Evolutionary conservation across 768 basidiomycete genomes (phyloP), one percentile per base, ranked within the genome.

Genomic region (Amanita phalloides): DNA sequence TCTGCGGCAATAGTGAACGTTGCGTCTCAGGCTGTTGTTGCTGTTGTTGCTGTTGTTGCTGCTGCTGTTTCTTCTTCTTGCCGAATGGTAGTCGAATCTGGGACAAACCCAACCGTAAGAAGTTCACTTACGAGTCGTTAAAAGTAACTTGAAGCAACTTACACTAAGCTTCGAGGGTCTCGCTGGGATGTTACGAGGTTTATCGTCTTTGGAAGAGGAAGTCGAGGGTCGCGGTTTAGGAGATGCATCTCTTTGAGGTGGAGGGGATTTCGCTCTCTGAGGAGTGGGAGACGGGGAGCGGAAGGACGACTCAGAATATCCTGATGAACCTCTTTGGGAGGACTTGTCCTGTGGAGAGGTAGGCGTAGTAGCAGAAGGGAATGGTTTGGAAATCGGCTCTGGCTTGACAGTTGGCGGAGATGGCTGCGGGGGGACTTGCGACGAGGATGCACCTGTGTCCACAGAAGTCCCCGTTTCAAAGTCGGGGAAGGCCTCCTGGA

Each of bases 21-120:
- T 71, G 68, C 53, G 77, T 65, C 41, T 53, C 52, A 46, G 45
- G 51, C 20, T 76, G 71, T 55, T 71, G 66, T 50, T 68, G 65
- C 13, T 75, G 71, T 43, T 43, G 42, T 11, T 71, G 66, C 49
- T 68, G 71, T 42, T 43, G 42, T 11, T 43, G 42, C n/a, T 44
- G 44, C 4, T 81, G 74, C 43, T 79, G 72, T 58, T 80, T 84
- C 73, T 86, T 88, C 68, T 76, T 86, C 67, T 75, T 82, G 33
- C 82, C 81, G 60, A 91, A 91, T 0, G 86, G 87, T 54, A 91
- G 65, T 49, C 86, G 88, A 56, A 91, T 76, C 88, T 84, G 26
- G 17, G 55, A 38, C 49, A 26, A 47, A 55, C 43, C 39, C 32
- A 28, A 48, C 51, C n/a, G 49, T 17, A 47, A 25, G 33, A 1